phyloP scores from a whole-genome alignment of 2,329 filamentous ascomycete genomes.

The Colletotrichum brevisporum region DNA sequence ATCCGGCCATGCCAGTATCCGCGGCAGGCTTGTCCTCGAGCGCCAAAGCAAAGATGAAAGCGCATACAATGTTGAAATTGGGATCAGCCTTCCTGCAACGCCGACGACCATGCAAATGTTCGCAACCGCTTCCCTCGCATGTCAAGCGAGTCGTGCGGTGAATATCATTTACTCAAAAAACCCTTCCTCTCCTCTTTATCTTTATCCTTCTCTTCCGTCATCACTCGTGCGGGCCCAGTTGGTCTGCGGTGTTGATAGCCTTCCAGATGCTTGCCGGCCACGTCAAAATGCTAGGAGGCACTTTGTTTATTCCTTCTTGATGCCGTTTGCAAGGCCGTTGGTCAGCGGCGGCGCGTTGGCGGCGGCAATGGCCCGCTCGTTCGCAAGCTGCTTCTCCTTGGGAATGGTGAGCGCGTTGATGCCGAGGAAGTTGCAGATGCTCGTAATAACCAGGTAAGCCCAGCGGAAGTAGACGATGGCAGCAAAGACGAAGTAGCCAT shows the following conservation, averaged over 20 bases:
- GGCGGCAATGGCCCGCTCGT: constrained; percentile 59
- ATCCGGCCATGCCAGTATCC: constrained; percentile 23
- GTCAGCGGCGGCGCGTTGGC: constrained; percentile 45
- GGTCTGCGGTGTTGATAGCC: constrained; percentile 5
- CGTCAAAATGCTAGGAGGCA: neutral
- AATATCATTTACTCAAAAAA: constrained; percentile 12
- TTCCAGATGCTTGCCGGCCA: neutral
- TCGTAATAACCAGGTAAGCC: constrained; percentile 91
- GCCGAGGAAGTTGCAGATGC: constrained; percentile 91
- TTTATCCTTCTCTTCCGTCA: neutral
- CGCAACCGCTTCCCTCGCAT: constrained; percentile 19
- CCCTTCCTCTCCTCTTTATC: neutral
- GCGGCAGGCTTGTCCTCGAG: constrained; percentile 25
- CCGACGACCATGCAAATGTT: constrained; percentile 39
- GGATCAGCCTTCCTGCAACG: constrained; percentile 40
- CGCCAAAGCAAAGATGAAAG: constrained; percentile 25
- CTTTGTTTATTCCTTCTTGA: constrained; percentile 46
- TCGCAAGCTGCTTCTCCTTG: constrained; percentile 70
- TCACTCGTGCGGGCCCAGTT: neutral
- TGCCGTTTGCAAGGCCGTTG: constrained; percentile 47
- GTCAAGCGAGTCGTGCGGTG: constrained; percentile 13
- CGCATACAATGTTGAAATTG: constrained; percentile 40
- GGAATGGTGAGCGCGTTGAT: constrained; percentile 96
- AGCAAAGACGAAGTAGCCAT: constrained; percentile 87
- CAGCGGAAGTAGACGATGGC: constrained; percentile 91